Percentiles rank a stretch among this genome's conserved stretches.
Conservation (phyloP, 2,329 filamentous ascomycete species). For the Diatrype stigma region DNA sequence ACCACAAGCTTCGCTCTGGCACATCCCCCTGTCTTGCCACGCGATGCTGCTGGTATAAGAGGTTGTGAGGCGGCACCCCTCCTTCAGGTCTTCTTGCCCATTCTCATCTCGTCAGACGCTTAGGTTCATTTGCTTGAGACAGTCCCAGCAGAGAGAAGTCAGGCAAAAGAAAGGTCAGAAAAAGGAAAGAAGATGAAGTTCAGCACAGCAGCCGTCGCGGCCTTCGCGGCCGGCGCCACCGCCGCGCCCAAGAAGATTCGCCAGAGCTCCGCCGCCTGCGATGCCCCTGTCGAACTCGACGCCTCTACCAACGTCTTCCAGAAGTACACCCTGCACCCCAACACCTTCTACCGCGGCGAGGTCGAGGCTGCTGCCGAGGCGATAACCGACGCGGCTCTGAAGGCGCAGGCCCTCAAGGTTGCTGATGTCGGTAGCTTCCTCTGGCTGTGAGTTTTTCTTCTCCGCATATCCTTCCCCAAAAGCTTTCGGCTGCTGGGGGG, state of each 20-base stretch:
- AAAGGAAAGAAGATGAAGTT: constrained; percentile 27
- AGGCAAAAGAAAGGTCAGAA: constrained; percentile 2
- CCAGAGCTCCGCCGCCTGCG: constrained; percentile 19
- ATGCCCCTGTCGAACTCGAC: constrained; percentile 25
- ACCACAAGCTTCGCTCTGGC: too few relatives aligned
- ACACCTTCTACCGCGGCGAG: constrained; percentile 27
- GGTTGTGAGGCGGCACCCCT: constrained; percentile 8
- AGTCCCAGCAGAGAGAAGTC: not conserved
- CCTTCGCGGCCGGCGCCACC: constrained; percentile 23
- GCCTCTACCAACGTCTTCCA: constrained; percentile 26
- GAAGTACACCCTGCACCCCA: constrained; percentile 27
- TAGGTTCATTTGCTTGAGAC: too few relatives aligned
- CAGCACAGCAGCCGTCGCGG: constrained; percentile 19
- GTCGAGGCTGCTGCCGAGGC: constrained; percentile 22
- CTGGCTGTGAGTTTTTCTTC: constrained; percentile 40
- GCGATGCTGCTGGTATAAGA: constrained; percentile 22
- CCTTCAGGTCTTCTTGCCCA: constrained; percentile 1
- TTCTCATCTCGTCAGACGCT: constrained; percentile 9
- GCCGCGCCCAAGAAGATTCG: constrained; percentile 21
- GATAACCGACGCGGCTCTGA: constrained; percentile 44
- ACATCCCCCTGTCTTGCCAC: not conserved
- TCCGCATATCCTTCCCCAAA: not conserved
- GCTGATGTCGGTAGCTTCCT: constrained; percentile 52
- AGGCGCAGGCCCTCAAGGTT: constrained; percentile 47
- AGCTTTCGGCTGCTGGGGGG: too few relatives aligned